Conservation (phyloP, 345 rosid species). For the Firmiana major region DNA sequence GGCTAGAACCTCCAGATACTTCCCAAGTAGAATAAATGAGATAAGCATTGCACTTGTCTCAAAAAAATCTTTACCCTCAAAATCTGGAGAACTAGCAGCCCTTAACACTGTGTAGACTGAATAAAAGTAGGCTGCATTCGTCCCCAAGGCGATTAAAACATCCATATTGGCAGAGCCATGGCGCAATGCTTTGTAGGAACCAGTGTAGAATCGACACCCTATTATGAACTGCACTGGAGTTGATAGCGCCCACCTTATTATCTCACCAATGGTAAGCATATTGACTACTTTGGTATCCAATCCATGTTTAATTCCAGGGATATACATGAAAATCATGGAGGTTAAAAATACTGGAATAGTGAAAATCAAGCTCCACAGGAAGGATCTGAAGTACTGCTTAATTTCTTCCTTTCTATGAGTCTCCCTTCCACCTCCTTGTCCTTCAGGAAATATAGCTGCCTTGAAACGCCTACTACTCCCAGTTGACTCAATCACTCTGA, state of each 20-base stretch:
- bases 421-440: conserved; percentile 51
- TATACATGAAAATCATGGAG: conserved; percentile 81
- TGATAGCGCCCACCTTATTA: conserved; percentile 62
- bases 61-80: conserved; percentile 74
- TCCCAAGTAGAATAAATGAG: conserved; percentile 83
- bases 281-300: conserved; percentile 66
- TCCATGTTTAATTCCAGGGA: conserved; percentile 58
- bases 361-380: conserved; percentile 84
- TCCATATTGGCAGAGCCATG: conserved; percentile 93
- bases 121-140: conserved; percentile 91
- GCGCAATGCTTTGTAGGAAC: conserved; percentile 75
- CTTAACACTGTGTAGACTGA: conserved; percentile 73
- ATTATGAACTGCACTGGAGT: conserved; percentile 89
- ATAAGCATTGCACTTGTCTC: conserved; percentile 98
- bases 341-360: conserved; percentile 75
- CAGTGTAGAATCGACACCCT: conserved; percentile 74
- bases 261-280: conserved; percentile 67
- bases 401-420: conserved; percentile 56
- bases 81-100: conserved; percentile 61
- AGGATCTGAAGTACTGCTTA: conserved; percentile 56
- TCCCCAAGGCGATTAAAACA: conserved; percentile 84
- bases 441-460: conserved; percentile 65
- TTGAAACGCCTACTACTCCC: conserved; percentile 57
- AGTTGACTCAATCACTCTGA: conserved; percentile 70
- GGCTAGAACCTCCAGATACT: conserved; percentile 83